Percentiles rank a stretch among this genome's conserved stretches.
phyloP scores from a whole-genome alignment of 177 flowering plant genomes.

The Vitis hybrid region DNA sequence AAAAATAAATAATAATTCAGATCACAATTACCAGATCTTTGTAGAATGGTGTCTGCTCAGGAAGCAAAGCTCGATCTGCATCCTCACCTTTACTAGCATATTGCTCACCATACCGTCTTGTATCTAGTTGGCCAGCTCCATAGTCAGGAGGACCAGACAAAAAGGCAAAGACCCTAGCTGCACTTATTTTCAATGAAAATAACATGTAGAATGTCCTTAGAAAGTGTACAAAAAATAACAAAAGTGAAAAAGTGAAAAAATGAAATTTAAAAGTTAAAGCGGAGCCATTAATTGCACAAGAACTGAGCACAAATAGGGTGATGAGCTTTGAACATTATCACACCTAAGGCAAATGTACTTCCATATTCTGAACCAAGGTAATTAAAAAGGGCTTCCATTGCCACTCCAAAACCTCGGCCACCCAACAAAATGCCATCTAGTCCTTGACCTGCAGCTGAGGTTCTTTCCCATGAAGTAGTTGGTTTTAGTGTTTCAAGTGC shows the following conservation, averaged over 20 bases:
- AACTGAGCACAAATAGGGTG: neutral
- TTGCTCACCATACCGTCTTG: conserved; percentile 95
- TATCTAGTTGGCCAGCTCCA: conserved; percentile 97
- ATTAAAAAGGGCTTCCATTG: conserved; percentile 89
- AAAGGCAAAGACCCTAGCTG: conserved; percentile 97
- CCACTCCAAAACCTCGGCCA: conserved; percentile 93
- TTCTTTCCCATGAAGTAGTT: conserved; percentile 94
- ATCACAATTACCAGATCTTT: conserved; percentile 74
- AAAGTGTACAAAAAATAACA: neutral
- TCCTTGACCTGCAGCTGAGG: conserved; percentile 77
- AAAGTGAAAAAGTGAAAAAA: neutral
- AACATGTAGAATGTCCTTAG: conserved; percentile 1
- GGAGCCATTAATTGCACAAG: neutral
- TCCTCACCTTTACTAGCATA: conserved; percentile 99
- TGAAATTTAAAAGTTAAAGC: neutral
- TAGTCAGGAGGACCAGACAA: conserved; percentile 98
- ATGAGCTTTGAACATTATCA: conserved; percentile 13
- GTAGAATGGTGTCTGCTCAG: conserved; percentile 97
- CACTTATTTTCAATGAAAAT: conserved; percentile 16
- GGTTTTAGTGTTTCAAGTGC: conserved; percentile 96
- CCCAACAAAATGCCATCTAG: conserved; percentile 85
- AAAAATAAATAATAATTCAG: neutral
- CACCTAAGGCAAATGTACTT: conserved; percentile 92
- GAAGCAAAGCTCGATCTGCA: conserved; percentile 98
- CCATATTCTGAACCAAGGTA: conserved; percentile 98